Evolutionary conservation across 2,329 filamentous ascomycete species (phyloP).

Genomic region (Mycosphaerelloides madeirae): DNA sequence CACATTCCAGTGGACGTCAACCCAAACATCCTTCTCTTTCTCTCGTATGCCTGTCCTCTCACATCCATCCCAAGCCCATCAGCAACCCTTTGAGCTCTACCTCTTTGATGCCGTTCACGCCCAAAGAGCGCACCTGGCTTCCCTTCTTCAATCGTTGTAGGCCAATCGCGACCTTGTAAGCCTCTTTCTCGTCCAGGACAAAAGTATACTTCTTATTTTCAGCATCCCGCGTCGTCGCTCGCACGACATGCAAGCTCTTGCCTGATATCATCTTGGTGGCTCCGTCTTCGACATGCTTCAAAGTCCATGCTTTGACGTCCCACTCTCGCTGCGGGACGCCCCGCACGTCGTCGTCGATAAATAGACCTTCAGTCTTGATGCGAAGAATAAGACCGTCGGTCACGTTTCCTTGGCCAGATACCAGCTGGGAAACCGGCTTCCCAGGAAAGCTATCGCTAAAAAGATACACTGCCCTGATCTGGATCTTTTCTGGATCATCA

Average conservation of each 20-base stretch:
- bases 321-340: slow-evolving; percentile 92
- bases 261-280: slow-evolving; percentile 33
- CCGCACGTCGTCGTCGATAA: slow-evolving; percentile 93
- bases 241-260: slow-evolving; percentile 51
- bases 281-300: slow-evolving; percentile 75
- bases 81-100: slow-evolving; percentile 39
- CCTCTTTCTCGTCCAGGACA: slow-evolving; percentile 54
- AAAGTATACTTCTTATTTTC: slow-evolving; percentile 61
- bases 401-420: slow-evolving; percentile 77
- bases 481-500: slow-evolving; percentile 90
- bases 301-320: slow-evolving; percentile 97
- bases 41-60: slow-evolving; percentile 7
- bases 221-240: slow-evolving; percentile 54
- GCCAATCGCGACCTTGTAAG: slow-evolving; percentile 59
- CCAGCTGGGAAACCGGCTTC: slow-evolving; percentile 84
- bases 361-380: slow-evolving; percentile 89
- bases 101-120: slow-evolving; percentile 49
- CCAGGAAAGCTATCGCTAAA: slow-evolving; percentile 87
- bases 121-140: slow-evolving; percentile 51
- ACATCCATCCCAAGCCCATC: slow-evolving; percentile 30
- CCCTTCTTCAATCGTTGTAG: slow-evolving; percentile 54
- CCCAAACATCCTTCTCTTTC: slow-evolving; percentile 1
- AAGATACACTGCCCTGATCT: slow-evolving; percentile 86
- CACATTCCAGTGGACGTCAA: background rate
- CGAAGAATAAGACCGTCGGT: slow-evolving; percentile 89